Conservation (phyloP, 768 basidiomycete species). For the Leccinellum luteum region DNA sequence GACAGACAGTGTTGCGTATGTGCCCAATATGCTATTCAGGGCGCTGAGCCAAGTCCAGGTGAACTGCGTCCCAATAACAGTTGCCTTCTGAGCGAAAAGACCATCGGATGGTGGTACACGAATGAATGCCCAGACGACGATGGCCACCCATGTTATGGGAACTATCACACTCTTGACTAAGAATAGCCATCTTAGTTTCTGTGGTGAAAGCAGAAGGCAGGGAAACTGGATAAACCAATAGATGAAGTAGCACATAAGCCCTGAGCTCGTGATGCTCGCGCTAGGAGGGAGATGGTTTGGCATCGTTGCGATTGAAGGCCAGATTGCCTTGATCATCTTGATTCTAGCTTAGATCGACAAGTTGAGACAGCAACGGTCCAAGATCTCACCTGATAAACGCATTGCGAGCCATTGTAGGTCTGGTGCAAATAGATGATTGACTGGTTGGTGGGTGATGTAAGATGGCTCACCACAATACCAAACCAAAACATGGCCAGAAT, state of each 20-base stretch:
- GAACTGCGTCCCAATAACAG: slow-evolving; percentile 51
- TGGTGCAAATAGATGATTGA: slow-evolving; percentile 16
- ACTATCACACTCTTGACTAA: slow-evolving; percentile 63
- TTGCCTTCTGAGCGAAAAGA: slow-evolving; percentile 53
- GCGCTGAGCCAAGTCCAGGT: slow-evolving; percentile 78
- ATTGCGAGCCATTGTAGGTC: slow-evolving; percentile 65
- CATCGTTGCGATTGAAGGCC: slow-evolving; percentile 66
- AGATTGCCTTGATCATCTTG: slow-evolving; percentile 76
- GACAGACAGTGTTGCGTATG: slow-evolving; percentile 68
- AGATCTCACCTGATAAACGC: slow-evolving; percentile 55
- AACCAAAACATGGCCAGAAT: slow-evolving; percentile 85
- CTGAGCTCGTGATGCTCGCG: slow-evolving; percentile 63
- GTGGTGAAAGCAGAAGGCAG: slow-evolving; percentile 72
- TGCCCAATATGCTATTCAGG: slow-evolving; percentile 74
- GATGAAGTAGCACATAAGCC: slow-evolving; percentile 72
- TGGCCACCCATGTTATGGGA: slow-evolving; percentile 61
- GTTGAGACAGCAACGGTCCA: not conserved
- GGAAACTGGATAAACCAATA: slow-evolving; percentile 80
- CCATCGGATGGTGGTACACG: slow-evolving; percentile 59
- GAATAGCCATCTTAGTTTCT: slow-evolving; percentile 78
- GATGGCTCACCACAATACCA: slow-evolving; percentile 53
- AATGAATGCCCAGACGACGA: slow-evolving; percentile 77
- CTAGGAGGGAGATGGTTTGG: slow-evolving; percentile 60
- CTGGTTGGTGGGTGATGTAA: not conserved
- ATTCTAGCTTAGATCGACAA: not conserved